Base-by-base conservation (phyloP, 179 eudicot genomes). In the Monotropa hypopitys region DNA sequence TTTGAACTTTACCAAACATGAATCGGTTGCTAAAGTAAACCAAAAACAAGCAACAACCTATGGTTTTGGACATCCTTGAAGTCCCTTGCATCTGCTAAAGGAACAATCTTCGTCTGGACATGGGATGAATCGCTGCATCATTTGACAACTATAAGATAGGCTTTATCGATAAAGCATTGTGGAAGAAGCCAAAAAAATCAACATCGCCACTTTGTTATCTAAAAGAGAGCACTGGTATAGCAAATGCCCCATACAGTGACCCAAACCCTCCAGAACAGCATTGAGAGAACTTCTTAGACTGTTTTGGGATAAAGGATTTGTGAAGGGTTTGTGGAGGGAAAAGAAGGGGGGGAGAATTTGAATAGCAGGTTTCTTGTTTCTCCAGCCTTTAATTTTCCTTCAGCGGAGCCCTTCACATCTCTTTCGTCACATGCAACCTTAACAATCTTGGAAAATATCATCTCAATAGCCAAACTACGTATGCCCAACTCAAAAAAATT, bases 21-120 rank as follows among this genome's bases (percentile, higher is more conserved):
- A 80, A 57, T 73, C 82, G 77, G 75, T 76, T 66, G 75, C 69
- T 72, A 56, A 72, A 62, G 35, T 67, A 79, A 76, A 75, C 63
- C 82, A 75, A 75, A 81, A 83, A 80, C 80, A 84, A 81, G 77
- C 28, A 79, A 81, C 77, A 68, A 42, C 18, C 26, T 77, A 79
- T 83, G 78, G 76, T 79, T 46, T 73, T 80, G 77, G 77, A 74
- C 88, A 88, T 86, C 76, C 85, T 85, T 87, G 76, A 80, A 81
- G 74, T 73, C 66, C 69, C 77, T 83, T 47, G 59, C 23, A 83
- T 81, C 71, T 79, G 75, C 79, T 66, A 83, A 83, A 77, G 54
- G 56, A 70, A 46, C 69, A 65, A 78, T 42, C 62, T 82, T 78
- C 51, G 7, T 8, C 69, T 4, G 5, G 63, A 33, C 50, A 74